Evolutionary conservation across 768 basidiomycete genomes (phyloP), one percentile per base, ranked within the genome.

Genomic region (Collybia nuda): DNA sequence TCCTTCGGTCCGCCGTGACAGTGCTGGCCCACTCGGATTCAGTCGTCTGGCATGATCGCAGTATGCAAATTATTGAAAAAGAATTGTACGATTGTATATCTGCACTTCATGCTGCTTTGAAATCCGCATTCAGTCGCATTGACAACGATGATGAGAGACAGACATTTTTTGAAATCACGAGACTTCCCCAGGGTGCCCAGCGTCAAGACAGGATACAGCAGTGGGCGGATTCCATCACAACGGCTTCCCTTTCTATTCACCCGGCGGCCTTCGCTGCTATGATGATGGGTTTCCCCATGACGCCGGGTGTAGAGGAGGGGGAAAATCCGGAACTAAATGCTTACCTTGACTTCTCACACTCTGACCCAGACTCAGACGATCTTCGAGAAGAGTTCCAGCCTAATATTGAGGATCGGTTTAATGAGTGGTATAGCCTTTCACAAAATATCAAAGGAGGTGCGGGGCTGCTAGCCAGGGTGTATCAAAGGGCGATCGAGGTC

Each of bases 191-290:
- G 3, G 72, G 65, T 0, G 41, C 67, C 0, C 63, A 66, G n/a
- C 73, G 86, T 6, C 66, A 69, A 22, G 69, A 70, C 2, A 77
- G 82, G 38, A 62, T 84, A 4, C 70, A 77, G 47, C 62, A 65
- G 6, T 86, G 82, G 83, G 76, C 76, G 8, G 79, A 80, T 29
- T 65, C 68, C 11, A 63, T 81, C 7, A 52, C 67, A 11, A 77
- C 82, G 0, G 73, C 75, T 0, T 65, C 65, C 1, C 60, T 54
- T 0, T 51, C 67, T 1, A 44, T 77, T 26, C 70, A 79, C 51
- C 81, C 82, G 2, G 74, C 85, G 73, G 76, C 82, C 2, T 76
- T 86, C 46, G 83, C 85, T 0, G 83, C 84, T 14, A 77, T 85
- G 75, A 78, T 87, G 74, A 59, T 59, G 62, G 71, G 73, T 1